A percentile compares a stretch with the other conserved stretches of the same genome.
phyloP scores from a whole-genome alignment of 2,329 filamentous ascomycete genomes.

The Ilyonectria robusta region DNA sequence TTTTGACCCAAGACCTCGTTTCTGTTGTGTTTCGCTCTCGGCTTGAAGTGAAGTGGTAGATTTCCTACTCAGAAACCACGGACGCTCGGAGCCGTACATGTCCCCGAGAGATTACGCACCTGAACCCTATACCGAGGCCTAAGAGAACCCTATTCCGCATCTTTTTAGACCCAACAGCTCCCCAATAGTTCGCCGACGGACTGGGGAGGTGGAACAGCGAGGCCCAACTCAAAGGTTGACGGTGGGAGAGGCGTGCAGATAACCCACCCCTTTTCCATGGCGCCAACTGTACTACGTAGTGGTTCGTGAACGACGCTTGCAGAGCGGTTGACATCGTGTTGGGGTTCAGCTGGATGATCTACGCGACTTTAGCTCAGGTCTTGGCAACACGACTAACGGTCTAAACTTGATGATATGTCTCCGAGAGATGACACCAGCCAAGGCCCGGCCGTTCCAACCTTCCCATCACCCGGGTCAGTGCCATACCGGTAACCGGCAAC shows the following conservation, averaged over 20 bases:
- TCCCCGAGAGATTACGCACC: neutral
- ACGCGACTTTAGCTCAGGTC: neutral
- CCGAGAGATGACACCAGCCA: constrained; percentile 6
- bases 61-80: neutral
- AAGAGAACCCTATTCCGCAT: neutral
- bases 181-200: neutral
- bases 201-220: neutral
- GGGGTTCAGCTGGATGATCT: neutral
- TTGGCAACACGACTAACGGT: neutral
- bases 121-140: neutral
- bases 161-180: neutral
- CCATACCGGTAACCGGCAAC: neutral
- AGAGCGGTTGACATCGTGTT: neutral
- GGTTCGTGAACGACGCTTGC: neutral
- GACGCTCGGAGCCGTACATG: neutral
- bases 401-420: neutral
- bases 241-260: neutral
- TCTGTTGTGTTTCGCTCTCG: neutral
- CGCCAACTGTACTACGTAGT: neutral
- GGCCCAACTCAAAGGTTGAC: neutral
- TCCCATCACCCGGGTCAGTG: constrained; percentile 3
- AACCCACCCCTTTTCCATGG: neutral
- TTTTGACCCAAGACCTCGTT: too few relatives aligned
- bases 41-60: neutral
- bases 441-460: constrained; percentile 2